Percentiles rank a stretch among this genome's conserved stretches.
Conservation (phyloP, 306 rosid genomes). For the Lablab purpureus region DNA sequence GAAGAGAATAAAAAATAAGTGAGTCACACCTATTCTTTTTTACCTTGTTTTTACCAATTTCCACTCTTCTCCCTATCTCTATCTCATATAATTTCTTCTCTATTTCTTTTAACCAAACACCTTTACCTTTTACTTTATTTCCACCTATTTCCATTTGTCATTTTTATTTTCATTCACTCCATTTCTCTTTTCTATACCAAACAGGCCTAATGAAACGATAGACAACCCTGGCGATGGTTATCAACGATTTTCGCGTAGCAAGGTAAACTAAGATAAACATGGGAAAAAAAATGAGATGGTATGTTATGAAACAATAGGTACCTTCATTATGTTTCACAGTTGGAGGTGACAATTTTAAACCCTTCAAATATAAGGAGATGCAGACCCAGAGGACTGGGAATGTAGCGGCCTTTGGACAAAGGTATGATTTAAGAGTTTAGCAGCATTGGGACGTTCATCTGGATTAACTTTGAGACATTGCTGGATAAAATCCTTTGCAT, state of each 20-base stretch:
- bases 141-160: too few relatives aligned
- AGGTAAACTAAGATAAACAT: background rate
- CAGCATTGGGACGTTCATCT: slow-evolving; percentile 70
- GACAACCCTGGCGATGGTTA: slow-evolving; percentile 18
- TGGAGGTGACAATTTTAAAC: slow-evolving; percentile 45
- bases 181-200: too few relatives aligned
- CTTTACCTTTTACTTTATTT: too few relatives aligned
- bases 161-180: too few relatives aligned
- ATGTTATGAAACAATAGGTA: slow-evolving; percentile 34
- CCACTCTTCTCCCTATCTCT: too few relatives aligned
- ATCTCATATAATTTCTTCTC: too few relatives aligned
- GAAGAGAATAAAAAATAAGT: too few relatives aligned
- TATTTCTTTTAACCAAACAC: too few relatives aligned
- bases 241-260: slow-evolving; percentile 1
- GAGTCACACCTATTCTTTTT: too few relatives aligned
- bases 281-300: slow-evolving; percentile 26
- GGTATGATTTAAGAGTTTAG: slow-evolving; percentile 69
- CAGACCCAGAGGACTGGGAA: slow-evolving; percentile 67
- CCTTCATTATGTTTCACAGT: slow-evolving; percentile 54
- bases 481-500: slow-evolving; percentile 73
- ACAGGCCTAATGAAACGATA: background rate
- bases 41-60: too few relatives aligned
- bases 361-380: slow-evolving; percentile 65
- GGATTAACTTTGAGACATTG: slow-evolving; percentile 80
- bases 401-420: slow-evolving; percentile 67